Evolutionary conservation across 2,329 filamentous ascomycete genomes (phyloP), one percentile per base, ranked within the genome.

Genomic region (Cordyceps pruinosa): DNA sequence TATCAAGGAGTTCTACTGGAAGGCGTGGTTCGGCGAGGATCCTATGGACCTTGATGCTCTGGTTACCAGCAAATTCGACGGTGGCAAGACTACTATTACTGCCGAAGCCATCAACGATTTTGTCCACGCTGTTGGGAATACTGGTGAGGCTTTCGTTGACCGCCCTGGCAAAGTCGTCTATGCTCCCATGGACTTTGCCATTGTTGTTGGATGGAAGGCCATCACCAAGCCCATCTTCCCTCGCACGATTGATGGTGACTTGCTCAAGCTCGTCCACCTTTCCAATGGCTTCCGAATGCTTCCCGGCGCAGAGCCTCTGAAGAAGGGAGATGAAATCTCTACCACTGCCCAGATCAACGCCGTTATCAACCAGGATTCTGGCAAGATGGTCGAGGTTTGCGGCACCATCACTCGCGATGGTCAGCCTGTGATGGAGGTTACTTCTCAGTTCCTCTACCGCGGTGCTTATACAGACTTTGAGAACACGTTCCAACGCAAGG

Each of bases 301-400:
- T 63, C 92, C 94, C 30, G 94, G 95, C 57, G 94, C 93, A 1
- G 86, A 96, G 70, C 93, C 94, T 17, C 77, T 99, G 60, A 95
- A 96, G 82, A 96, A 96, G 77, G 94, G 91, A 30, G 94, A 99
- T 70, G 84, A 92, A 61, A 83, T 99, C 21, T 86, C 90, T 61
- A 97, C 94, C 3, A 96, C 90, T 56, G 94, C 94, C 44, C 91
- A 95, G 71, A 89, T 99, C 76, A 97, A 99, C 66, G 91, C 94
- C 17, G 91, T 99, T 66, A 88, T 99, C 77, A 99, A 97, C 77
- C 92, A 99, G 72, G 91, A 96, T 15, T 91, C 94, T 59, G 94
- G 94, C 48, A 99, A 99, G 81, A 97, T 99, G 92, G 95, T 99
- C 19, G 95, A 99, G 74, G 93, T 99, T n/a, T 97, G 92, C 67